Percentiles rank a stretch among this genome's conserved stretches.
phyloP scores from a whole-genome alignment of 441 rosid genomes.

The Pelargonium citronellum region DNA sequence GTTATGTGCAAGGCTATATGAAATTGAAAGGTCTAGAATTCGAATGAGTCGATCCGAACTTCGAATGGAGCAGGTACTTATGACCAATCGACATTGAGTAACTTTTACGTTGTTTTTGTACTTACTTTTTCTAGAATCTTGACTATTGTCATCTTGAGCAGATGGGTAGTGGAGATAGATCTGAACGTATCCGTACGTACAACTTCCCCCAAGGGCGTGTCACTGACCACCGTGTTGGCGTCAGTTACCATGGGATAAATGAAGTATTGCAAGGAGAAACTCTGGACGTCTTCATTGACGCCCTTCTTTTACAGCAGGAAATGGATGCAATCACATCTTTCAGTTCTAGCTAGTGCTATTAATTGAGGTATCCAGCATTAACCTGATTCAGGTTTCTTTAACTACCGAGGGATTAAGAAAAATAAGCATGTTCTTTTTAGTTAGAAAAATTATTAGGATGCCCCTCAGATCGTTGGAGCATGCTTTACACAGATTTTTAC shows the following conservation, averaged over 20 bases:
- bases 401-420: no score
- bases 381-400: no score
- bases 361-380: no score
- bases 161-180: conserved; percentile 93
- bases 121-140: conserved; percentile 18
- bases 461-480: no score
- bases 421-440: no score
- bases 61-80: conserved; percentile 77
- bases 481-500: no score
- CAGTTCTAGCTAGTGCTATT: conserved; percentile 31
- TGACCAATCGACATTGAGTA: neutral
- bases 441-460: no score
- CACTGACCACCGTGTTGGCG: conserved; percentile 81
- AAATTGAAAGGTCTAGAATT: conserved; percentile 75
- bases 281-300: conserved; percentile 69
- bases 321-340: conserved; percentile 87
- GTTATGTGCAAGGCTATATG: conserved; percentile 81
- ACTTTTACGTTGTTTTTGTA: neutral
- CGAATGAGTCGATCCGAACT: conserved; percentile 65
- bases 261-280: conserved; percentile 80
- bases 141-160: conserved; percentile 31
- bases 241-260: conserved; percentile 68
- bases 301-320: conserved; percentile 82
- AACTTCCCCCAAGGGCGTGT: conserved; percentile 93
- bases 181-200: conserved; percentile 87